Evolutionary conservation across 169 alveolate genomes (phyloP).

Genomic region (Plasmodium gonderi): DNA sequence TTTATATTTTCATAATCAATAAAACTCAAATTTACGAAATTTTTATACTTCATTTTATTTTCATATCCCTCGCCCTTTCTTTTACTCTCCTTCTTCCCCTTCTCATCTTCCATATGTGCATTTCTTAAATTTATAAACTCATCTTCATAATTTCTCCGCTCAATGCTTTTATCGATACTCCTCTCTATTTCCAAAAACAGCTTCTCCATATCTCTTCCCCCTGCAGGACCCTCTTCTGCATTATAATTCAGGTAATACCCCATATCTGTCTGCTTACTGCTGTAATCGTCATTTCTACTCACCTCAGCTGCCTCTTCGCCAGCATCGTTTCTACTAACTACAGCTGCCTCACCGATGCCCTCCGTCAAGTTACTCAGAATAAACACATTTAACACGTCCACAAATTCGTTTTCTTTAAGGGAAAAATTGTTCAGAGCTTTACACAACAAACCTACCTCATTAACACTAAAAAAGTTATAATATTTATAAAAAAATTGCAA

Average conservation of each 20-base stretch:
- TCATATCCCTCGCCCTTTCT: not conserved
- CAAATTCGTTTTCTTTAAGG: slow-evolving; percentile 60
- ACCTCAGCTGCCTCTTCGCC: not conserved
- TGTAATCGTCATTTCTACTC: too few relatives aligned
- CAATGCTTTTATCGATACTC: slow-evolving; percentile 33
- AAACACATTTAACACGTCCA: slow-evolving; percentile 30
- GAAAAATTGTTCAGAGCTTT: slow-evolving; percentile 48
- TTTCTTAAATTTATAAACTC: slow-evolving; percentile 16
- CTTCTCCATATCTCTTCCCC: not conserved
- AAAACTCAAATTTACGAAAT: slow-evolving; percentile 68
- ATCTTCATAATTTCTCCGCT: slow-evolving; percentile 29
- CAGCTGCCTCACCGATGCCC: not conserved
- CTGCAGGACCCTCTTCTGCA: not conserved
- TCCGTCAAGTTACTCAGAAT: not conserved
- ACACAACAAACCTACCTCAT: slow-evolving; percentile 65
- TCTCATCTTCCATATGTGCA: slow-evolving; percentile 7
- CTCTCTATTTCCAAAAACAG: slow-evolving; percentile 32
- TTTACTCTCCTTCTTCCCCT: not conserved
- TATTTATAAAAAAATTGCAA: slow-evolving; percentile 73
- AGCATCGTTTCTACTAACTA: not conserved
- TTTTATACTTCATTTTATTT: not conserved
- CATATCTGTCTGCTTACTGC: too few relatives aligned
- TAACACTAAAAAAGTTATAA: slow-evolving; percentile 46
- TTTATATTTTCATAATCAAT: slow-evolving; percentile 76
- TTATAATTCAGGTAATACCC: not conserved